A percentile compares a stretch with the other conserved stretches of the same genome.
Conservation (phyloP, 2,329 filamentous ascomycete genomes). For the Colletotrichum gigasporum region DNA sequence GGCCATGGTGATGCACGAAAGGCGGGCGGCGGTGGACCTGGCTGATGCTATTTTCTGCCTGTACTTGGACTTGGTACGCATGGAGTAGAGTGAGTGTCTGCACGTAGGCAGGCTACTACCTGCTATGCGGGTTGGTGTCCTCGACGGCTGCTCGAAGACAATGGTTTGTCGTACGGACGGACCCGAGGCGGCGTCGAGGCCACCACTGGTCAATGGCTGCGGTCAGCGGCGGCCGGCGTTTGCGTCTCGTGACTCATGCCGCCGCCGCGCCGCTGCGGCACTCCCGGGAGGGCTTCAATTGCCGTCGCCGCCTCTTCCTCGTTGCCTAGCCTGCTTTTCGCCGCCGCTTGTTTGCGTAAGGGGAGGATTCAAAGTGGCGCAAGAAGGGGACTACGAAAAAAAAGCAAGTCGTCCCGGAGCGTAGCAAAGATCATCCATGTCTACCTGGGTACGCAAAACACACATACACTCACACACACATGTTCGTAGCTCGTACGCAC, state of each 20-base stretch:
- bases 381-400: background rate
- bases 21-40: slow-evolving; percentile 5
- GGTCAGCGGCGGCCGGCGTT: slow-evolving; percentile 1
- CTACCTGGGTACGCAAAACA: background rate
- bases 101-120: too few relatives aligned
- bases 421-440: slow-evolving; percentile 7
- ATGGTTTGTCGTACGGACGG: slow-evolving; percentile 9
- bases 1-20: slow-evolving; percentile 1
- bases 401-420: slow-evolving; percentile 11
- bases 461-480: too few relatives aligned
- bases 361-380: too few relatives aligned
- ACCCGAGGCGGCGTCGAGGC: slow-evolving; percentile 1
- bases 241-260: background rate
- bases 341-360: too few relatives aligned
- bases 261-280: background rate
- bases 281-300: background rate
- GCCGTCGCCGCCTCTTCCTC: background rate
- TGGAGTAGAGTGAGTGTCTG: slow-evolving; percentile 15
- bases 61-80: slow-evolving; percentile 4
- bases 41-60: slow-evolving; percentile 23
- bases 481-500: too few relatives aligned
- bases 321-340: background rate
- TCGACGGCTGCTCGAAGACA: background rate
- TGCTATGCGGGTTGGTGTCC: background rate
- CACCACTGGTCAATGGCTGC: background rate